These are phyloP conservation scores for Penicillium carneum DNA, from an alignment of 2,329 filamentous ascomycete genomes.

Conservation along the genomic window DNA sequence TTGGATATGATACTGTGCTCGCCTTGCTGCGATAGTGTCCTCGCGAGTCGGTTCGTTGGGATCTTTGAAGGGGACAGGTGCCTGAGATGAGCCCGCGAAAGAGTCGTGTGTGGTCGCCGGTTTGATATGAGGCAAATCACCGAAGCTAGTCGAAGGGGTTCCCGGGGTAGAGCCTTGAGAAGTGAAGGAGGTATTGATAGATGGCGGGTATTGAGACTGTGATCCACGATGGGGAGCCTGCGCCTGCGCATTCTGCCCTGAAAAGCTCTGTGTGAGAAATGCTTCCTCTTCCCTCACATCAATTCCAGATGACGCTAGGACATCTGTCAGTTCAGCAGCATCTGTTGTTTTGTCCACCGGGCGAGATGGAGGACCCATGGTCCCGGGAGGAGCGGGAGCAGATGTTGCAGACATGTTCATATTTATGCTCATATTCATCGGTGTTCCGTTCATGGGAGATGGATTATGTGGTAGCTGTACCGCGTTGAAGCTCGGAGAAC, in stretches of 20 bases:
- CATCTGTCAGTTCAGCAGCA: conserved; percentile 78
- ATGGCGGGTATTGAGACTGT: conserved; percentile 61
- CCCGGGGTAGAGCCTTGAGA: conserved; percentile 54
- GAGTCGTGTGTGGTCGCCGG: conserved; percentile 63
- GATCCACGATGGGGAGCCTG: conserved; percentile 41
- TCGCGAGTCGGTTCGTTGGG: conserved; percentile 68
- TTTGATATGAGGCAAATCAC: conserved; percentile 59
- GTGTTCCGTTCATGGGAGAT: conserved; percentile 45
- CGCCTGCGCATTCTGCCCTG: conserved; percentile 50
- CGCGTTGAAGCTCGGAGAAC: conserved; percentile 64
- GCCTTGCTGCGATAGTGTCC: conserved; percentile 68
- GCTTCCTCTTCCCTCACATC: conserved; percentile 87
- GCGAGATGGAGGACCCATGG: conserved; percentile 70
- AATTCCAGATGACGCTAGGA: conserved; percentile 82
- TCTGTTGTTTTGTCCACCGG: conserved; percentile 62
- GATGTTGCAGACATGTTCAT: conserved; percentile 57
- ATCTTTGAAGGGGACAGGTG: conserved; percentile 69
- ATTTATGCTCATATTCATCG: conserved; percentile 64
- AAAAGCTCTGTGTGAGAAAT: conserved; percentile 69
- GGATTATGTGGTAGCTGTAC: conserved; percentile 55
- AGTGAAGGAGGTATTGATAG: conserved; percentile 51
- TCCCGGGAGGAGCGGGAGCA: conserved; percentile 51
- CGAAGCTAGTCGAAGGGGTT: conserved; percentile 57
- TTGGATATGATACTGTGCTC: conserved; percentile 73
- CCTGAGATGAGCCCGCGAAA: conserved; percentile 71